Percentiles rank a stretch among this genome's conserved stretches.
Conservation (phyloP, 805 yeast species). For the Wickerhamiella hasegawae region DNA sequence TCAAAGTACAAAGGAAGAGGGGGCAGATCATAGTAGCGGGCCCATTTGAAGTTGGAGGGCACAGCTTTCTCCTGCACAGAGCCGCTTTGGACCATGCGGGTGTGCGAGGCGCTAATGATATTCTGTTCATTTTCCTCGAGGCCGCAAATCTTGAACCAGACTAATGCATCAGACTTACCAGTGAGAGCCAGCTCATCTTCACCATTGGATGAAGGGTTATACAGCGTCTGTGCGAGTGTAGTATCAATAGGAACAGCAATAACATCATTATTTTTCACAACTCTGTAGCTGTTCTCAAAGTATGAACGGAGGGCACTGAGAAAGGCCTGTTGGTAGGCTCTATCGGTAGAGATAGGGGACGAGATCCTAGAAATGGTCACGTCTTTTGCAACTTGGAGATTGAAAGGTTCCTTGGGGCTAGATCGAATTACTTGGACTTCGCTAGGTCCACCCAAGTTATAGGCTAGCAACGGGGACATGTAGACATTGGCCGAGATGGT, state of each 20-base stretch:
- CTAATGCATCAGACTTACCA: conserved; percentile 55
- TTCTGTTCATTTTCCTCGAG: conserved; percentile 23
- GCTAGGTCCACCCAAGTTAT: conserved; percentile 30
- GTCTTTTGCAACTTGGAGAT: conserved; percentile 36
- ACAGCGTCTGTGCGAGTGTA: conserved; percentile 40
- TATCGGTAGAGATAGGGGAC: conserved; percentile 53
- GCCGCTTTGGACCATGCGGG: conserved; percentile 59
- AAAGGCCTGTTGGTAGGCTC: conserved; percentile 43
- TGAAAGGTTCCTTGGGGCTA: conserved; percentile 6
- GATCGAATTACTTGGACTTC: conserved; percentile 10
- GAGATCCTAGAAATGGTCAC: conserved; percentile 53
- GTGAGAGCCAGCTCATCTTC: conserved; percentile 29
- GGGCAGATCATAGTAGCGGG: conserved; percentile 31
- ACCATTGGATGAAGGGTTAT: conserved; percentile 8
- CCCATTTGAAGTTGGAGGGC: conserved; percentile 27
- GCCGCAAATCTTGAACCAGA: conserved; percentile 68
- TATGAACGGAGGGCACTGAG: conserved; percentile 42
- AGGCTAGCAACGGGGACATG: conserved; percentile 45
- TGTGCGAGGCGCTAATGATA: conserved; percentile 48
- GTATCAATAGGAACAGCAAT: conserved; percentile 71
- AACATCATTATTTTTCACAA: conserved; percentile 48
- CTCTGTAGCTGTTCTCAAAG: conserved; percentile 41
- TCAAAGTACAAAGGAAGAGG: conserved; percentile 18
- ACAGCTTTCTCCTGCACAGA: conserved; percentile 24
- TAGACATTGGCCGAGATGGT: conserved; percentile 28